Conservation (phyloP, 306 rosid genomes). For the Prinsepia uniflora region DNA sequence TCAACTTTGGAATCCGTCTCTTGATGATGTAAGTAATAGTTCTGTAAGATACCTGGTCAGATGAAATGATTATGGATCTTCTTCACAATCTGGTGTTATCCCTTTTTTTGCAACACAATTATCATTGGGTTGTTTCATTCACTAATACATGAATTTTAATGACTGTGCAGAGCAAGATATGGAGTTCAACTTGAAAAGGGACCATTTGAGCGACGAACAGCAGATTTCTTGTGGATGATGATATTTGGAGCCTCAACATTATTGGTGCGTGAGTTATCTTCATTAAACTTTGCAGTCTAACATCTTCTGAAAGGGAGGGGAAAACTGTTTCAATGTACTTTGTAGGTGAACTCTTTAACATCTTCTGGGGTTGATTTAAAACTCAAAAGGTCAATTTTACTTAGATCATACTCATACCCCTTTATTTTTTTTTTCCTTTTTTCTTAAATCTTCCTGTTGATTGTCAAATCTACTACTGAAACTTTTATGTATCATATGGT, state of each 20-base stretch:
- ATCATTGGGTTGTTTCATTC: background rate
- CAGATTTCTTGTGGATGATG: constrained; percentile 99
- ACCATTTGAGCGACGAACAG: constrained; percentile 80
- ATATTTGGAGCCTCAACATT: constrained; percentile 68
- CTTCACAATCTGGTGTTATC: background rate
- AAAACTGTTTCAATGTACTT: background rate
- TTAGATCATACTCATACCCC: background rate
- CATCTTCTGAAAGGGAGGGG: constrained; percentile 10
- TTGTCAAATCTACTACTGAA: background rate
- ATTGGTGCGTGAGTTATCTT: constrained; percentile 47
- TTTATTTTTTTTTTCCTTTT: background rate
- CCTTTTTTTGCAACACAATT: background rate
- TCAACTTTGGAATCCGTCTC: constrained; percentile 87
- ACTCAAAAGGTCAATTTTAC: constrained; percentile 3
- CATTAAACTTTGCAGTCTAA: constrained; percentile 10
- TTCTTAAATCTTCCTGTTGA: background rate
- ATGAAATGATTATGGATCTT: constrained; percentile 8
- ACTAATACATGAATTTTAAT: constrained; percentile 17
- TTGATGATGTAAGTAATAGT: constrained; percentile 75
- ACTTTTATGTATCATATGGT: background rate
- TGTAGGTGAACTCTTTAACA: background rate
- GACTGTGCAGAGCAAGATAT: constrained; percentile 67
- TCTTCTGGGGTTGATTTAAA: background rate
- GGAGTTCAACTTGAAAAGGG: constrained; percentile 96
- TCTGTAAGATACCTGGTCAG: background rate